Evolutionary conservation across 2,329 filamentous ascomycete genomes (phyloP).

Genomic region (Fusarium cyanostomum): DNA sequence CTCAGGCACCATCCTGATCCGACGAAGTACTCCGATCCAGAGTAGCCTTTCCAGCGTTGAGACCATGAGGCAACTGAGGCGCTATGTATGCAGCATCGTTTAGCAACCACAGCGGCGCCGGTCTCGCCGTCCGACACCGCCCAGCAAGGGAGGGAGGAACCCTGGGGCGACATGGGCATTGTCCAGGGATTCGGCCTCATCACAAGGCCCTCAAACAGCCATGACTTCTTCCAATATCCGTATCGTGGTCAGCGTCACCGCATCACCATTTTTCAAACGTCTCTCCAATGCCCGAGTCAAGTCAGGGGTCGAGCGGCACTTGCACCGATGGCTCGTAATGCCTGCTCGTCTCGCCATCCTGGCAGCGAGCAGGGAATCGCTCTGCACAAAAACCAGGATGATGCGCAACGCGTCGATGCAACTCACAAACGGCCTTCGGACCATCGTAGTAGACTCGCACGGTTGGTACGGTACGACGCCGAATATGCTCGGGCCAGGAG

Average conservation of each 20-base stretch:
- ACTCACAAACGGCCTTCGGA: constrained; percentile 26
- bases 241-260: constrained; percentile 20
- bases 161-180: constrained; percentile 1
- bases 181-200: constrained; percentile 19
- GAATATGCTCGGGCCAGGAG: constrained; percentile 20
- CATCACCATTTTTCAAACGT: constrained; percentile 8
- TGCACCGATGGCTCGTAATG: constrained; percentile 35
- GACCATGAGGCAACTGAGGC: constrained; percentile 13
- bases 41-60: constrained; percentile 21
- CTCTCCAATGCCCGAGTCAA: constrained; percentile 17
- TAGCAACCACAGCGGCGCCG: constrained; percentile 30
- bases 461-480: constrained; percentile 28
- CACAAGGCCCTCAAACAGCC: constrained; percentile 20
- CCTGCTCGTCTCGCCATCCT: constrained; percentile 37
- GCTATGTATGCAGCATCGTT: constrained; percentile 31
- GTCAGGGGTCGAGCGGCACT: constrained; percentile 37
- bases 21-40: constrained; percentile 29
- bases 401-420: constrained; percentile 38
- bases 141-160: constrained; percentile 14
- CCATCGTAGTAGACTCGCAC: constrained; percentile 28
- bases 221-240: constrained; percentile 19
- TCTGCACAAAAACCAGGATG: constrained; percentile 39
- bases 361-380: constrained; percentile 33
- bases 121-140: constrained; percentile 42
- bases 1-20: constrained; percentile 27